Evolutionary conservation across 306 rosid species (phyloP).

Genomic region (barrel medic (Medicago truncatula)): DNA sequence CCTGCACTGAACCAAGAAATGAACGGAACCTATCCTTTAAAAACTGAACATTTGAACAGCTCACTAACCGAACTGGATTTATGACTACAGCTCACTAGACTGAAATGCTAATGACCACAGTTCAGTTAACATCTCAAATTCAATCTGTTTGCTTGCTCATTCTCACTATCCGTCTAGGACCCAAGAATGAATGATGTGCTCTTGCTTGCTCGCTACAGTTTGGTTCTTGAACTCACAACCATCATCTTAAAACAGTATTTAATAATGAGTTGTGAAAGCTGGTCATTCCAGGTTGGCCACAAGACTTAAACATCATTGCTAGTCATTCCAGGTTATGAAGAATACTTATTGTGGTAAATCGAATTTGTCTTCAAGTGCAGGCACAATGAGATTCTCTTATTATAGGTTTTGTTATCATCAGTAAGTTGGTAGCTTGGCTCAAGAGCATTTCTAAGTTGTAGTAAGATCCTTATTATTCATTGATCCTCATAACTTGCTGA

Average conservation of each 20-base stretch:
- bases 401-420: no score
- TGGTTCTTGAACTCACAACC: neutral
- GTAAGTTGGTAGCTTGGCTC: neutral
- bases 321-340: no score
- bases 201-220: neutral
- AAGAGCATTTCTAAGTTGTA: neutral
- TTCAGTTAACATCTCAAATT: neutral
- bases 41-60: neutral
- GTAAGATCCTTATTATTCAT: neutral
- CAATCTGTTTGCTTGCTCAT: neutral
- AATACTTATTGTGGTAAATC: no score
- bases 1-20: neutral
- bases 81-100: neutral
- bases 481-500: neutral
- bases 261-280: neutral
- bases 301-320: neutral
- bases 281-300: neutral
- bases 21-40: neutral
- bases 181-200: neutral
- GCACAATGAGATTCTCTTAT: neutral
- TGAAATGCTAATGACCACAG: slow-evolving; percentile 1
- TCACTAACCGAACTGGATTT: neutral
- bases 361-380: no score
- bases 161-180: neutral
- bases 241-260: neutral